phyloP scores from a whole-genome alignment of 2,329 filamentous ascomycete genomes.

The Alternaria brassicae region DNA sequence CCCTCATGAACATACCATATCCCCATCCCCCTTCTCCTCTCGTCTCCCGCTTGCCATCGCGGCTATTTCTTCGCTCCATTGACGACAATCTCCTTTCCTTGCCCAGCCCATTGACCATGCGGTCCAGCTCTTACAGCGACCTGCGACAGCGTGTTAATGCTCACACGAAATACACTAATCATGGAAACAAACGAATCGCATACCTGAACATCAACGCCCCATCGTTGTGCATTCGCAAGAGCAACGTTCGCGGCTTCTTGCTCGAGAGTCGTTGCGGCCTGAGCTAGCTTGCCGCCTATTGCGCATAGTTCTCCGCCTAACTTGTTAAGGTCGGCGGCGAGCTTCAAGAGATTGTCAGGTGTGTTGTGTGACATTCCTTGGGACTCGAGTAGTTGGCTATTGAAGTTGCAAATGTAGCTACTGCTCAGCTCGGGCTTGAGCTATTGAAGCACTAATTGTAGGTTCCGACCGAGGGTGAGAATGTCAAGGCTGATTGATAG shows the following conservation, averaged over 20 bases:
- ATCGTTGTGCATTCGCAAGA: conserved; percentile 27
- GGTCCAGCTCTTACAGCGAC: conserved; percentile 20
- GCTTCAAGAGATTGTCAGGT: conserved; percentile 30
- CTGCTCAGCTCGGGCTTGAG: background rate
- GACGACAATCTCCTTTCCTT: conserved; percentile 6
- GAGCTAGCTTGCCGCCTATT: conserved; percentile 23
- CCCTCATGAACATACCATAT: background rate
- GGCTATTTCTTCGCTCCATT: conserved; percentile 21
- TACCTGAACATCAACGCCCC: conserved; percentile 34
- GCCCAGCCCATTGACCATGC: conserved; percentile 2
- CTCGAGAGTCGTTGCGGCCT: conserved; percentile 24
- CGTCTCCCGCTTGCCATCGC: background rate
- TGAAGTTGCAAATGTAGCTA: background rate
- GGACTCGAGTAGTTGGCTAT: background rate
- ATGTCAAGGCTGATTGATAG: background rate
- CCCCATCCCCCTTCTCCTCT: no score
- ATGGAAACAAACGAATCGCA: background rate
- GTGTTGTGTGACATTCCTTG: conserved; percentile 22
- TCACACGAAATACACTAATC: background rate
- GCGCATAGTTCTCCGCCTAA: conserved; percentile 22
- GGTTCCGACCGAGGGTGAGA: background rate
- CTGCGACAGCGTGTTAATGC: conserved; percentile 13
- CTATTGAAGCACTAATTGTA: background rate
- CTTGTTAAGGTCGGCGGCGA: conserved; percentile 29
- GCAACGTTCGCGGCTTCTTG: conserved; percentile 37